Conservation (phyloP, 2,329 filamentous ascomycete species). For the Aspergillus niger region DNA sequence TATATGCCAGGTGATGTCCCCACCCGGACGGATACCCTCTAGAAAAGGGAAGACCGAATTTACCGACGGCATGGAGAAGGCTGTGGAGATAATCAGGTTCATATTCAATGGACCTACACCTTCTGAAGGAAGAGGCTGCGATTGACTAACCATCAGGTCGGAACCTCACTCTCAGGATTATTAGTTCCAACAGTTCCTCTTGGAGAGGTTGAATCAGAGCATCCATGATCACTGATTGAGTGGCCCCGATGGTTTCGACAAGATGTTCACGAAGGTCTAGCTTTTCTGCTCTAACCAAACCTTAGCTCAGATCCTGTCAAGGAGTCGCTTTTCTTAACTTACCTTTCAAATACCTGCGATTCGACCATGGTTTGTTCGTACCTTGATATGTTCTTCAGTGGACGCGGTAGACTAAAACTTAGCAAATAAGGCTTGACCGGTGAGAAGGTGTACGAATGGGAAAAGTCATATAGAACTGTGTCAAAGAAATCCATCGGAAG, state of each 20-base stretch:
- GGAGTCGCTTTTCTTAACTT: neutral
- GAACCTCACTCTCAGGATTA: slow-evolving; percentile 5
- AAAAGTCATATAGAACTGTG: slow-evolving; percentile 15
- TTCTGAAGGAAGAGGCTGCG: neutral
- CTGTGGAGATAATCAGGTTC: neutral
- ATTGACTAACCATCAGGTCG: slow-evolving; percentile 7
- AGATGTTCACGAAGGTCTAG: slow-evolving; percentile 5
- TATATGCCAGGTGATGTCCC: slow-evolving; percentile 9
- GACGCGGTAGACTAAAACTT: neutral
- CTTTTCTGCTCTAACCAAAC: slow-evolving; percentile 1
- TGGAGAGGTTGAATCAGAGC: slow-evolving; percentile 6
- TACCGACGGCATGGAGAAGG: slow-evolving; percentile 9
- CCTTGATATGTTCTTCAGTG: slow-evolving; percentile 2
- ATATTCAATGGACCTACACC: no score
- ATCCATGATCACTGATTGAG: neutral
- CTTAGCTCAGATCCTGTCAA: slow-evolving; percentile 7
- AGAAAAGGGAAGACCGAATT: slow-evolving; percentile 12
- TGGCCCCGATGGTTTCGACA: neutral
- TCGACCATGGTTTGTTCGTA: slow-evolving; percentile 4
- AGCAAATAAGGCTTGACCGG: slow-evolving; percentile 5
- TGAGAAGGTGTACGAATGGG: slow-evolving; percentile 7
- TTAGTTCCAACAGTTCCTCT: slow-evolving; percentile 1
- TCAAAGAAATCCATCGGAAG: slow-evolving; percentile 19
- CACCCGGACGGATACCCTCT: neutral
- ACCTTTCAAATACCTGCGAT: neutral